Conservation (phyloP, 495 filamentous ascomycete species). For the Penicillium angulare region DNA sequence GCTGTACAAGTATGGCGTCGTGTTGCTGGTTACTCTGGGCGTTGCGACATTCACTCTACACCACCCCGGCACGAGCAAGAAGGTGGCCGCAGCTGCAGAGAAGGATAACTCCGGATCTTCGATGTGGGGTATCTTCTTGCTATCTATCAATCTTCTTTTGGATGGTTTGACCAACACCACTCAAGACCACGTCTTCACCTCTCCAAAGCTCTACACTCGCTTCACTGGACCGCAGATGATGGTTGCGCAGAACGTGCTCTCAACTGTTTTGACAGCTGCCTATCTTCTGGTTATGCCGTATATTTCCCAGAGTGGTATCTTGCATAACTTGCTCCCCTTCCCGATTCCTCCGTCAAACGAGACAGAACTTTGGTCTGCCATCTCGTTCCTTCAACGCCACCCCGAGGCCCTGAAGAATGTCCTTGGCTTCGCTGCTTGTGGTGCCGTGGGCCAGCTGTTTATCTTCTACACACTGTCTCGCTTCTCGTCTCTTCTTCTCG, state of each 20-base stretch:
- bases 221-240: constrained; percentile 98
- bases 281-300: constrained; percentile 81
- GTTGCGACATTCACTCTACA: constrained; percentile 94
- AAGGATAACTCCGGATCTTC: constrained; percentile 51
- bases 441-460: constrained; percentile 92
- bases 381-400: constrained; percentile 73
- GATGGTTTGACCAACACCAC: constrained; percentile 95
- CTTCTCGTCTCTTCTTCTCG: constrained; percentile 87
- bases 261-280: constrained; percentile 65
- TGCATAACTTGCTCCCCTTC: constrained; percentile 66
- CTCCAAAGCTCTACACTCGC: constrained; percentile 57
- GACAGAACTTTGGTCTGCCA: constrained; percentile 74
- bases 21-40: constrained; percentile 82
- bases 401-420: constrained; percentile 82
- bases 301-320: constrained; percentile 62
- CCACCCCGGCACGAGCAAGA: constrained; percentile 71
- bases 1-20: constrained; percentile 94
- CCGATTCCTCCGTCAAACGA: constrained; percentile 49
- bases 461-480: constrained; percentile 94
- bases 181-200: constrained; percentile 89
- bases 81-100: constrained; percentile 50
- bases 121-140: constrained; percentile 75
- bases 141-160: constrained; percentile 90
- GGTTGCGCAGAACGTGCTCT: constrained; percentile 93
- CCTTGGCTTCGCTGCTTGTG: constrained; percentile 86